Base-by-base conservation (phyloP, 192 early-diverging fungal species). In the Mortierella antarctica region DNA sequence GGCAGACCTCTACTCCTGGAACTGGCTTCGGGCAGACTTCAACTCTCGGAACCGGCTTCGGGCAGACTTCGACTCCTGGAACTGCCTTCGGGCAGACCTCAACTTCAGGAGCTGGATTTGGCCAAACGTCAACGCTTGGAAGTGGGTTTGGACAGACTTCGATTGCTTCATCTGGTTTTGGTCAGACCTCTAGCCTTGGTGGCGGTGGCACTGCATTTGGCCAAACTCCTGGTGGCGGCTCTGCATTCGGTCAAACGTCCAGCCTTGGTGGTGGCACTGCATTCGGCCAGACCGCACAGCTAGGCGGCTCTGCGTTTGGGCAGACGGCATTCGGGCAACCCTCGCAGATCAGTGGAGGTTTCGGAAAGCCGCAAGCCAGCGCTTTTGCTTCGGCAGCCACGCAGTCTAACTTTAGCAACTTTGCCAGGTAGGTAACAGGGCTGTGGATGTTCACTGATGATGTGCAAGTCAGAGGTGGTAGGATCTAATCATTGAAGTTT, bases 321-420 rank as follows among this genome's bases (percentile, higher is more conserved):
- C 65, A 66, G 40, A 44, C 65, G 23, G 61, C 59, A 10, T 80
- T 80, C 31, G 77, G 77, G 31, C 69, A 71, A 53, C 41, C 76
- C 8, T 63, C 70, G 1, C 41, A 51, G 44, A 9, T 39, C 39
- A 53, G 39, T 18, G 66, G 59, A 64, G 49, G 63, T 13, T 57
- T 64, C 23, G 47, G 53, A 2, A 67, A 65, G n/a, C 23, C 52
- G 0, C 20, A 18, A 15, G 39, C 74, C 1, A 50, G 52, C 12
- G 62, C 60, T 6, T 68, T 80, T 40, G 54, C 40, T 5, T 57
- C 69, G 6, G 49, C 69, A 10, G 51, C 70, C 12, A 58, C 70
- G 7, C 64, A 71, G n/a, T 80, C 77, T 17, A 80, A 80, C 52
- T 80, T 80, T 68, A 70, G 77, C 17, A 62, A 70, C 6, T 80